A percentile compares a stretch with the other conserved stretches of the same genome.
phyloP scores from a whole-genome alignment of 805 yeast species.

The Metschnikowia kunwiensis region DNA sequence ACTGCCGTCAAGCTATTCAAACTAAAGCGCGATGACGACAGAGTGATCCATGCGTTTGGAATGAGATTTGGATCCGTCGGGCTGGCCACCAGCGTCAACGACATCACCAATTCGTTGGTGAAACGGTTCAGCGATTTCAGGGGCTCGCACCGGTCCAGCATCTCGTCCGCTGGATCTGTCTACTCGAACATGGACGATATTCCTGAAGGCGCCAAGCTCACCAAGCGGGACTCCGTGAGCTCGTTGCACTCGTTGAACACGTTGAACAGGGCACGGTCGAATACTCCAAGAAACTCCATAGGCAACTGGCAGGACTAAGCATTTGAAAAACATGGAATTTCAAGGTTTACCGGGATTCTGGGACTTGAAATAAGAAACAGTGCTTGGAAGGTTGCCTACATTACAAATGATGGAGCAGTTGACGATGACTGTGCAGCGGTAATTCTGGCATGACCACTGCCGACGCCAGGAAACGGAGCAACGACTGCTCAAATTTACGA shows the following conservation, averaged over 20 bases:
- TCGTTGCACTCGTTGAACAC: constrained; percentile 41
- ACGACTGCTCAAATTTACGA: too few relatives aligned
- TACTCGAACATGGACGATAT: constrained; percentile 31
- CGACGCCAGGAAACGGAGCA: too few relatives aligned
- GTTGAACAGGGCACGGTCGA: constrained; percentile 31
- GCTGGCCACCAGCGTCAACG: constrained; percentile 22
- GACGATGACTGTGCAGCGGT: too few relatives aligned
- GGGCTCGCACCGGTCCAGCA: constrained; percentile 27
- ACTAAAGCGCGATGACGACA: constrained; percentile 27
- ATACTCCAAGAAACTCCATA: constrained; percentile 36
- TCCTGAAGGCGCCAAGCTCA: constrained; percentile 18
- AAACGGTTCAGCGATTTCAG: constrained; percentile 48
- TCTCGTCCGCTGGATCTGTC: constrained; percentile 22
- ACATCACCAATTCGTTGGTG: constrained; percentile 47
- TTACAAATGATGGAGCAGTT: too few relatives aligned
- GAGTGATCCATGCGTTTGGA: constrained; percentile 20
- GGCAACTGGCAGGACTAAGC: constrained; percentile 13
- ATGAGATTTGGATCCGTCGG: constrained; percentile 12
- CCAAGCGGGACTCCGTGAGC: constrained; percentile 30
- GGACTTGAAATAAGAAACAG: too few relatives aligned
- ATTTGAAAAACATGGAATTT: neutral
- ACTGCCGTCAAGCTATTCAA: constrained; percentile 51
- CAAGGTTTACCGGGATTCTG: neutral
- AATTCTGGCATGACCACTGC: too few relatives aligned
- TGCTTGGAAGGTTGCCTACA: too few relatives aligned